These are phyloP conservation scores for Candida ipomoeae DNA, from an alignment of 805 yeast species.

Conservation along the genomic window DNA sequence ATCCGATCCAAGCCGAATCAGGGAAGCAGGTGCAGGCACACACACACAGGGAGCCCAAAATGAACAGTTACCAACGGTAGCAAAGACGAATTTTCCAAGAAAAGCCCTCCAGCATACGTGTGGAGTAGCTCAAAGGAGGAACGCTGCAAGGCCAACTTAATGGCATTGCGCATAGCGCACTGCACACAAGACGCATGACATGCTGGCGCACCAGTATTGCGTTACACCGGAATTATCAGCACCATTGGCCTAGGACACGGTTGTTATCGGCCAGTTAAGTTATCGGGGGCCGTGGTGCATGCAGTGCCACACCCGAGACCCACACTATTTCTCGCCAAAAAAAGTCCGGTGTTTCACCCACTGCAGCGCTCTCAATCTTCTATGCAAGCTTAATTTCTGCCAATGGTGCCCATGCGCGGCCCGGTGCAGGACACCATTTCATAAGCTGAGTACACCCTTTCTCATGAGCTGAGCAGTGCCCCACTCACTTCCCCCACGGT, in stretches of 20 bases:
- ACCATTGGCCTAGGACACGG: not conserved
- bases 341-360: too few relatives aligned
- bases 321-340: too few relatives aligned
- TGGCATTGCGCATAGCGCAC: not conserved
- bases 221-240: not conserved
- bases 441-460: not conserved
- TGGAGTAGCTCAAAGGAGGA: not conserved
- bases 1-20: too few relatives aligned
- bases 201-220: not conserved
- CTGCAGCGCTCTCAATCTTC: not conserved
- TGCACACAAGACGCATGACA: not conserved
- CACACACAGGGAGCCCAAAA: too few relatives aligned
- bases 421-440: not conserved
- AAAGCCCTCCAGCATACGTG: not conserved
- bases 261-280: not conserved
- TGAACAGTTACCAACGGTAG: too few relatives aligned
- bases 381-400: not conserved
- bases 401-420: not conserved
- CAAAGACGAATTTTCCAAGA: not conserved
- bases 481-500: not conserved
- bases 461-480: not conserved
- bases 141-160: not conserved
- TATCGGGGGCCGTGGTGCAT: not conserved
- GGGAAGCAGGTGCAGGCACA: too few relatives aligned
- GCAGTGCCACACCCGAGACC: not conserved